These are phyloP conservation scores for Fagus crenata DNA, from an alignment of 306 rosid species.

Conservation along the genomic window DNA sequence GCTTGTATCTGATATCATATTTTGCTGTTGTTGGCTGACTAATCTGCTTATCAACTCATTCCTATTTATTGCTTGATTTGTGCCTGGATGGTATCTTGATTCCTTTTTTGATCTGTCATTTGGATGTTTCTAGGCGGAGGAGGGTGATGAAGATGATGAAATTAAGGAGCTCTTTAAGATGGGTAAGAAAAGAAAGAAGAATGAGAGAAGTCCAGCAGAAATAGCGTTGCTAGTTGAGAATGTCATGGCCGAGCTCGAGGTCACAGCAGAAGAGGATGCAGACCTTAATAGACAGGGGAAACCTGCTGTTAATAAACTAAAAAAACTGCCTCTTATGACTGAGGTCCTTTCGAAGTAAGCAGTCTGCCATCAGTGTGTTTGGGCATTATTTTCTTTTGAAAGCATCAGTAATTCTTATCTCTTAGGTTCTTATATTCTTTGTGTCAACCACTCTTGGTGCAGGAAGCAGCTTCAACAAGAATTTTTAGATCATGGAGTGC, in stretches of 20 bases:
- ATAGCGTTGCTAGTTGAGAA: conserved; percentile 88
- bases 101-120: conserved; percentile 2
- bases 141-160: conserved; percentile 86
- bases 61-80: not conserved
- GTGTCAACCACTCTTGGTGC: conserved; percentile 17
- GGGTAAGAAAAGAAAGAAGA: conserved; percentile 85
- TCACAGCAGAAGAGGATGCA: conserved; percentile 94
- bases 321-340: conserved; percentile 77
- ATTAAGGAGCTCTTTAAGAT: conserved; percentile 68
- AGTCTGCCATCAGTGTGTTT: conserved; percentile 1
- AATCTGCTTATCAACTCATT: not conserved
- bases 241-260: conserved; percentile 97
- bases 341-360: conserved; percentile 93
- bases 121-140: conserved; percentile 70
- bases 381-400: conserved; percentile 2
- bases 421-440: not conserved
- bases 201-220: conserved; percentile 86
- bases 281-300: conserved; percentile 78
- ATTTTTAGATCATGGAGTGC: conserved; percentile 88
- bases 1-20: not conserved
- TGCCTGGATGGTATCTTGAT: conserved; percentile 17
- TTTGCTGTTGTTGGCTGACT: not conserved
- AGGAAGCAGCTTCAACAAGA: conserved; percentile 94
- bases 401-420: not conserved
- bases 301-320: conserved; percentile 90